Conservation (phyloP, 495 filamentous ascomycete genomes). For the Hypoxylon trugodes region DNA sequence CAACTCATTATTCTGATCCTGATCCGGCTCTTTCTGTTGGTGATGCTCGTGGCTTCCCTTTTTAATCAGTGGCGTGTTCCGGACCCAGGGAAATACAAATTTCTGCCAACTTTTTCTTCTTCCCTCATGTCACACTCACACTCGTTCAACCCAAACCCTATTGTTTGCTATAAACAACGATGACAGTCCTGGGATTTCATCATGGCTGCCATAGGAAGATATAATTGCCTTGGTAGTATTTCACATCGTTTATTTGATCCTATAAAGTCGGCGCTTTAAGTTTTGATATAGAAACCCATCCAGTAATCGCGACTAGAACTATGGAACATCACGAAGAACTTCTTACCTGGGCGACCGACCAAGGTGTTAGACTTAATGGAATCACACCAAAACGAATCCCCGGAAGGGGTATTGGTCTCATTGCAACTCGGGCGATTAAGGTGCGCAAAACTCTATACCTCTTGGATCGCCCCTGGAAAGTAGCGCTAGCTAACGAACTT, state of each 20-base stretch:
- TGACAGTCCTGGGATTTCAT: neutral
- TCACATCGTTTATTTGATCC: neutral
- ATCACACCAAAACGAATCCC: slow-evolving; percentile 66
- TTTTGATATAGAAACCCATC: neutral
- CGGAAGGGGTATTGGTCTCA: slow-evolving; percentile 76
- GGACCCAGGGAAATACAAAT: slow-evolving; percentile 29
- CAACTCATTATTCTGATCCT: too few species aligned
- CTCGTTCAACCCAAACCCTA: neutral
- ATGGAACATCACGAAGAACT: slow-evolving; percentile 60
- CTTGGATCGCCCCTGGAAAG: neutral
- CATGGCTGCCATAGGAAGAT: slow-evolving; percentile 10
- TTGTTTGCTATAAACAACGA: slow-evolving; percentile 12
- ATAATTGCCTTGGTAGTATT: slow-evolving; percentile 1
- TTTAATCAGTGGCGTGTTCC: slow-evolving; percentile 25
- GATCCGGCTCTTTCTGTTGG: too few species aligned
- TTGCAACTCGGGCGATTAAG: slow-evolving; percentile 70
- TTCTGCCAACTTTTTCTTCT: slow-evolving; percentile 6
- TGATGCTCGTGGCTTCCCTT: neutral
- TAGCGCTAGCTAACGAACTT: slow-evolving; percentile 1
- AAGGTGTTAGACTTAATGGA: slow-evolving; percentile 66
- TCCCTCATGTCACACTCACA: neutral
- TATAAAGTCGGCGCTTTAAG: neutral
- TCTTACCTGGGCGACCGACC: slow-evolving; percentile 66
- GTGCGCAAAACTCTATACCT: slow-evolving; percentile 53
- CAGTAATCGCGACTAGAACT: too few species aligned